Evolutionary conservation across 2,329 filamentous ascomycete genomes (phyloP).

Genomic region (Colletotrichum abscissum): DNA sequence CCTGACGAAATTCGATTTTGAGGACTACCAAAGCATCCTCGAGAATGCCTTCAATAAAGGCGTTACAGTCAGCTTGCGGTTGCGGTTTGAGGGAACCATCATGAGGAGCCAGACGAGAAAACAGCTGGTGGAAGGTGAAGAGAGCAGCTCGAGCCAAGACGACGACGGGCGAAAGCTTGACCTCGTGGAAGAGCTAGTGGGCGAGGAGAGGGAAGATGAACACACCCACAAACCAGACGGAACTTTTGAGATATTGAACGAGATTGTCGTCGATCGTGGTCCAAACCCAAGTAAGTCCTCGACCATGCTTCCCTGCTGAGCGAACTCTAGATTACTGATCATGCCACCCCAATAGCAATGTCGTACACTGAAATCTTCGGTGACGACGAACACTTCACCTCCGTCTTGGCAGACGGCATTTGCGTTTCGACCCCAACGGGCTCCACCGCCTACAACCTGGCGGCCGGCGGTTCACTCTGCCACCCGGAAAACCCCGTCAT

Average conservation of each 20-base stretch:
- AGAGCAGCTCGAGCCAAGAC: conserved; percentile 44
- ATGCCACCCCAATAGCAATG: conserved; percentile 71
- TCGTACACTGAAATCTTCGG: conserved; percentile 92
- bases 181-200: conserved; percentile 89
- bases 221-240: conserved; percentile 87
- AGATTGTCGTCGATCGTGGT: conserved; percentile 94
- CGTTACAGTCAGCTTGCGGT: conserved; percentile 85
- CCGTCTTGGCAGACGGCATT: conserved; percentile 90
- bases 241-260: conserved; percentile 92
- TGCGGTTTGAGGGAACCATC: conserved; percentile 92
- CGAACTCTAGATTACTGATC: conserved; percentile 5
- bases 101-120: conserved; percentile 79
- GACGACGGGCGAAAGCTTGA: conserved; percentile 64
- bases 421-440: conserved; percentile 96
- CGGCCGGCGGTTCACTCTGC: conserved; percentile 92
- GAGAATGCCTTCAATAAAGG: conserved; percentile 81
- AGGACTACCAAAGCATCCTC: conserved; percentile 76
- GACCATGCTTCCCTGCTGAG: background rate
- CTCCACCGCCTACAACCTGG: conserved; percentile 87
- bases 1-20: conserved; percentile 95
- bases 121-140: conserved; percentile 39
- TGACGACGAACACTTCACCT: conserved; percentile 95
- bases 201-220: conserved; percentile 84
- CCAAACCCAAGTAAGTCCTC: conserved; percentile 83
- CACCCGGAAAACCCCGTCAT: conserved; percentile 98